A percentile compares a stretch with the other conserved stretches of the same genome.
These are phyloP conservation scores for Starmerella floris DNA, from an alignment of 805 yeast genomes.

Conservation along the genomic window DNA sequence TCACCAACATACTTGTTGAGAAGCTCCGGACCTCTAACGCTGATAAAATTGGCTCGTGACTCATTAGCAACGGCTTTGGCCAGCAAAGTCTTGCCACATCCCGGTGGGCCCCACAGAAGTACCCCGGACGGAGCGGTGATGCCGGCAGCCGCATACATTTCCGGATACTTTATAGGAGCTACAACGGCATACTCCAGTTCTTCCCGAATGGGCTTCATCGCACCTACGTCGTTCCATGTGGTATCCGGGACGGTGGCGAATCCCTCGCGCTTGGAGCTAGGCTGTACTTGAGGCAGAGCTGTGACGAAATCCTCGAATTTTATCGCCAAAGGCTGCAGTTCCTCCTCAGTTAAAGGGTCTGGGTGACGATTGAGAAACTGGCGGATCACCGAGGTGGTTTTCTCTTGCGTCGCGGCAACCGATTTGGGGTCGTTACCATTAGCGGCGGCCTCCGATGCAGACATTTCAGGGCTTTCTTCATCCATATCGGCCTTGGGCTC, in stretches of 20 bases:
- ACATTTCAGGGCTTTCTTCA: background rate
- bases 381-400: slow-evolving; percentile 11
- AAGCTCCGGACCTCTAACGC: slow-evolving; percentile 91
- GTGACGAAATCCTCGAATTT: slow-evolving; percentile 64
- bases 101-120: slow-evolving; percentile 98
- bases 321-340: slow-evolving; percentile 63
- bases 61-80: slow-evolving; percentile 98
- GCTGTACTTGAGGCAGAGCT: slow-evolving; percentile 88
- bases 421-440: background rate
- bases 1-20: slow-evolving; percentile 94
- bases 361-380: slow-evolving; percentile 62
- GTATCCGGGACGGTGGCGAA: slow-evolving; percentile 98
- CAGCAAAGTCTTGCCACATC: slow-evolving; percentile 91
- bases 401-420: background rate
- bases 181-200: slow-evolving; percentile 96
- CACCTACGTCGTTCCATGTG: slow-evolving; percentile 92
- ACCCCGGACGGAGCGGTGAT: slow-evolving; percentile 96
- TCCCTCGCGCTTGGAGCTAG: slow-evolving; percentile 95
- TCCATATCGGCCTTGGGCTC: background rate
- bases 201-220: slow-evolving; percentile 61
- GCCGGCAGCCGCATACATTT: slow-evolving; percentile 77
- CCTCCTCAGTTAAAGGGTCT: slow-evolving; percentile 59
- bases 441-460: too few species aligned
- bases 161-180: slow-evolving; percentile 89
- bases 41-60: slow-evolving; percentile 88